Evolutionary conservation across 1,284 basidiomycete species (phyloP).

Genomic region (Tylopilus sp.): DNA sequence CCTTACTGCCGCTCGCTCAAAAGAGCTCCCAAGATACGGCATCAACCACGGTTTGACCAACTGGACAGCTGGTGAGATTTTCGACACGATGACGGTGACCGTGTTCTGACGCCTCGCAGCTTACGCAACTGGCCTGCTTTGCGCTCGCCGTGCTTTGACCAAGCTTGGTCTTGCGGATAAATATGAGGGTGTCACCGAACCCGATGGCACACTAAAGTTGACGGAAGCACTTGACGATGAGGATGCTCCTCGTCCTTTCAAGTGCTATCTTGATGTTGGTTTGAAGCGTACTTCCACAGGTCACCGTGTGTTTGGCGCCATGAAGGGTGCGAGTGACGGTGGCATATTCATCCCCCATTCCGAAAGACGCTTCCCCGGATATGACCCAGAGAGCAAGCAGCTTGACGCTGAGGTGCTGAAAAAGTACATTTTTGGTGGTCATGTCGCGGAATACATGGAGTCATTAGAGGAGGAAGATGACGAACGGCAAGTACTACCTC

Average conservation of each 20-base stretch:
- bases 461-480: slow-evolving; percentile 99
- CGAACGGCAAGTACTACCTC: slow-evolving; percentile 61
- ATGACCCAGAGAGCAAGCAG: slow-evolving; percentile 91
- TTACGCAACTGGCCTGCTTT: slow-evolving; percentile 96
- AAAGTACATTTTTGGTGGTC: slow-evolving; percentile 98
- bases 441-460: slow-evolving; percentile 99
- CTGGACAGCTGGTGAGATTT: slow-evolving; percentile 82
- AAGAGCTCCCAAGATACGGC: slow-evolving; percentile 93
- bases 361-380: slow-evolving; percentile 98
- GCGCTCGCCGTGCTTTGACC: slow-evolving; percentile 90
- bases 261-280: slow-evolving; percentile 98
- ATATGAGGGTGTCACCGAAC: slow-evolving; percentile 94
- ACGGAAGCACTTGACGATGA: slow-evolving; percentile 88
- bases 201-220: slow-evolving; percentile 81
- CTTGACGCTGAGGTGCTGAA: slow-evolving; percentile 94
- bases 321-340: slow-evolving; percentile 99
- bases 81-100: neutral
- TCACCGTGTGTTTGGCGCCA: slow-evolving; percentile 96
- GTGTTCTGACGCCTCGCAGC: slow-evolving; percentile 44
- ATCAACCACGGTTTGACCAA: slow-evolving; percentile 99
- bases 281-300: slow-evolving; percentile 98
- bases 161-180: slow-evolving; percentile 98
- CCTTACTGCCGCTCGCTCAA: slow-evolving; percentile 82
- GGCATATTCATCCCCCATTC: slow-evolving; percentile 98
- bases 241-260: slow-evolving; percentile 97